These are phyloP conservation scores for Pyricularia pennisetigena DNA, from an alignment of 2,329 filamentous ascomycete species.

Conservation along the genomic window DNA sequence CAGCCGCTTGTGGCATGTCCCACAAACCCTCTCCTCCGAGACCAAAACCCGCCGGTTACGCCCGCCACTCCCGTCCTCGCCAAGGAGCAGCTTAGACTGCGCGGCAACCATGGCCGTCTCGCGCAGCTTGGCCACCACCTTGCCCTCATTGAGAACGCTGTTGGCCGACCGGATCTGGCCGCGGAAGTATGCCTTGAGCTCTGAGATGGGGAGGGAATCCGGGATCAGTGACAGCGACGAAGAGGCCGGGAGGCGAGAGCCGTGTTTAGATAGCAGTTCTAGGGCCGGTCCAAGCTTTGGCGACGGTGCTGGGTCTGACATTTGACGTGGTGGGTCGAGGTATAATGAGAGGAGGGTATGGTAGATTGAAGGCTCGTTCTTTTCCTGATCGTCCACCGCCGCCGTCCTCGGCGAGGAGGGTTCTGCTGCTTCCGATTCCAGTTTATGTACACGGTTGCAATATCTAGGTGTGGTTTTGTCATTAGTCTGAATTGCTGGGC, in stretches of 20 bases:
- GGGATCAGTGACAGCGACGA: slow-evolving; percentile 84
- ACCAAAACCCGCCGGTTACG: slow-evolving; percentile 64
- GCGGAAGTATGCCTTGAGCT: slow-evolving; percentile 84
- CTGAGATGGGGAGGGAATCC: slow-evolving; percentile 62
- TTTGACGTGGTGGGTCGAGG: slow-evolving; percentile 48
- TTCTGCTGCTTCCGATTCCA: slow-evolving; percentile 27
- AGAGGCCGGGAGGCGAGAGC: slow-evolving; percentile 77
- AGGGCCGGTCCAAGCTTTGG: slow-evolving; percentile 72
- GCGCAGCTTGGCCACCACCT: slow-evolving; percentile 66
- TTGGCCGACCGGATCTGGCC: slow-evolving; percentile 84
- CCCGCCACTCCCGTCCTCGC: slow-evolving; percentile 44
- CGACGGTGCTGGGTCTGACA: slow-evolving; percentile 43
- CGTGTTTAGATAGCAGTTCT: slow-evolving; percentile 81
- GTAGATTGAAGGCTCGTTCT: slow-evolving; percentile 66
- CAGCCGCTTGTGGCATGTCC: slow-evolving; percentile 86
- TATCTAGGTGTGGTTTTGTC: slow-evolving; percentile 41
- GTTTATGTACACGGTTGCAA: slow-evolving; percentile 76
- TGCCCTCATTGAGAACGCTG: slow-evolving; percentile 67
- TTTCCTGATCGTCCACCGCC: slow-evolving; percentile 30
- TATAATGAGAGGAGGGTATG: slow-evolving; percentile 86
- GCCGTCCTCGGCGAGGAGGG: slow-evolving; percentile 15
- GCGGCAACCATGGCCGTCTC: slow-evolving; percentile 71
- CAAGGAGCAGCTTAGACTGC: slow-evolving; percentile 64
- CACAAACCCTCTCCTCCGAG: slow-evolving; percentile 79
- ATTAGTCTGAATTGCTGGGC: neutral